Evolutionary conservation across 306 rosid species (phyloP).

Genomic region (Calophaca sinica): DNA sequence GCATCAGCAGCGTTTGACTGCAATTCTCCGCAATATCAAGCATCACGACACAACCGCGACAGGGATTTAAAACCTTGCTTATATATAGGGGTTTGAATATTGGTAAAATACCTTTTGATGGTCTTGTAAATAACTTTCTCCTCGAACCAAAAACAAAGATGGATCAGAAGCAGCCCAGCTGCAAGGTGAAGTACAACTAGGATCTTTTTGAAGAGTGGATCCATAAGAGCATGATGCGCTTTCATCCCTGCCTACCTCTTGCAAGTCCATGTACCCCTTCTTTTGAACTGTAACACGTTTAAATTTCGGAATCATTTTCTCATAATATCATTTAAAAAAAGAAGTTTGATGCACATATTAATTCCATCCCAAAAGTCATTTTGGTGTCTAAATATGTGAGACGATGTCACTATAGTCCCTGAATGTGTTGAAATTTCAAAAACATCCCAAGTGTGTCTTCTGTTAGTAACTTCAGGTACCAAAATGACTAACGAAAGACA

Average conservation of each 20-base stretch:
- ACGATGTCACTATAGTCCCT: too few species aligned
- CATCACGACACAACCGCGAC: too few species aligned
- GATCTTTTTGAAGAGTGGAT: conserved; percentile 73
- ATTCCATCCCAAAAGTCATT: neutral
- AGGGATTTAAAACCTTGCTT: too few species aligned
- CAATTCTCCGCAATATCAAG: too few species aligned
- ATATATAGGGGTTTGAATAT: neutral
- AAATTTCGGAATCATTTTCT: conserved; percentile 29
- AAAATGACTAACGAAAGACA: too few species aligned
- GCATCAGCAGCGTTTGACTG: too few species aligned
- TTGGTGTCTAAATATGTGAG: too few species aligned
- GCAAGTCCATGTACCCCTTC: conserved; percentile 74
- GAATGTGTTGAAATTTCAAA: too few species aligned
- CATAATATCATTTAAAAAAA: conserved; percentile 25
- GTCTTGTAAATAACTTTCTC: conserved; percentile 70
- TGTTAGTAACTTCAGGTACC: too few species aligned
- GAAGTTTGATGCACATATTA: neutral
- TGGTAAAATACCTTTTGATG: conserved; percentile 64
- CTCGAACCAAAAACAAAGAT: conserved; percentile 83
- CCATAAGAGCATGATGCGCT: conserved; percentile 59
- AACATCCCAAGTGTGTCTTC: too few species aligned
- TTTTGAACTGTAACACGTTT: conserved; percentile 66
- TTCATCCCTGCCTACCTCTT: conserved; percentile 63
- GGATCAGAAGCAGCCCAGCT: conserved; percentile 81
- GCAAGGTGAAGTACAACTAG: conserved; percentile 65